phyloP scores from a whole-genome alignment of 306 rosid species.

The Adenanthera pavonina region DNA sequence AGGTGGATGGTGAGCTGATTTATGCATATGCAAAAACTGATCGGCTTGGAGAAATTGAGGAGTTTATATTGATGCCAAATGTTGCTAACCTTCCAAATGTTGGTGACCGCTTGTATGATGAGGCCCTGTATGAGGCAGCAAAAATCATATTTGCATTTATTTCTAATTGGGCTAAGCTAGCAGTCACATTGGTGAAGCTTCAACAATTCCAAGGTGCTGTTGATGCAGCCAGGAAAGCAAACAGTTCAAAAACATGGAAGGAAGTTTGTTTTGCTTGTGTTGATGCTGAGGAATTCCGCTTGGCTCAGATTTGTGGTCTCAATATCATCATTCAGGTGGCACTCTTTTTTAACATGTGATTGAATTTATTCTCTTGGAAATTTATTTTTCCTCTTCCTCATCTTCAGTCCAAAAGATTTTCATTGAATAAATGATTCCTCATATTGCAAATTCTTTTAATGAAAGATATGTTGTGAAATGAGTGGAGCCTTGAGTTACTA shows the following conservation, averaged over 20 bases:
- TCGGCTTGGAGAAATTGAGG: constrained; percentile 89
- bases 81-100: constrained; percentile 89
- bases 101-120: constrained; percentile 92
- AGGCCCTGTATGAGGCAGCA: constrained; percentile 90
- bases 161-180: constrained; percentile 96
- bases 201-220: constrained; percentile 94
- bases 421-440: not conserved
- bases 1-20: constrained; percentile 95
- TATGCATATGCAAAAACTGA: constrained; percentile 97
- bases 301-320: constrained; percentile 97
- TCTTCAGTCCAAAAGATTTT: not conserved
- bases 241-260: constrained; percentile 96
- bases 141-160: constrained; percentile 84
- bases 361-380: constrained; percentile 30
- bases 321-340: constrained; percentile 85
- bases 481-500: constrained; percentile 11
- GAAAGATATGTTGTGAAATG: not conserved
- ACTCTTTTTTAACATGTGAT: constrained; percentile 13
- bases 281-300: constrained; percentile 96
- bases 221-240: constrained; percentile 98
- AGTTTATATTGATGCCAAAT: constrained; percentile 94
- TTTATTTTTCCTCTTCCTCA: not conserved
- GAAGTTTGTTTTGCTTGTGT: constrained; percentile 97
- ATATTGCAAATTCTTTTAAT: constrained; percentile 16
- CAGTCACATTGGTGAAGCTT: constrained; percentile 83